Evolutionary conservation across 768 basidiomycete species (phyloP), one percentile per base, ranked within the genome.

Genomic region (Hydnomerulius pinastri): DNA sequence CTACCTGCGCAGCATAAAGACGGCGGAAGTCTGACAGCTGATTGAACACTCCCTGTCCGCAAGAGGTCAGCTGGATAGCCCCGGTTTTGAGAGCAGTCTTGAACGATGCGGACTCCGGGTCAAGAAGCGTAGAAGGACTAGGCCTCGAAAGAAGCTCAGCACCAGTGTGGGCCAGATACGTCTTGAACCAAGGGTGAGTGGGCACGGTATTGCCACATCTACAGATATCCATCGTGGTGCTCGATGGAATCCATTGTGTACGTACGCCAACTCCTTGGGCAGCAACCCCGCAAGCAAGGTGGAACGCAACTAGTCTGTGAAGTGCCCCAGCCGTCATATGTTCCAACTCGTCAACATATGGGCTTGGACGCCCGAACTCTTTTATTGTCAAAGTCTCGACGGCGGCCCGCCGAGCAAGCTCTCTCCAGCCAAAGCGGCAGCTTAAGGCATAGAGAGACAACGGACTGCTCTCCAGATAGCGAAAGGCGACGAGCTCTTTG

Each of bases 271-370:
- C 18, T 23, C 15, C 12, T 51, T 38, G 24, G 2, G 53, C 53
- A 11, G 11, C 30, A 1, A 32, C 65, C 6, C 71, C 73, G 52
- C 76, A 77, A 27, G 61, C 48, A 30, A 64, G 61, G 55, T 76
- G 74, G 54, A 77, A 78, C 28, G 71, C 64, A 39, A 73, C 70
- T 29, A 78, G 64, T 23, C 71, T 72, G 60, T 71, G 67, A 48
- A 73, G 70, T 28, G 67, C 69, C 10, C 70, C 73, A 5, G 69
- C 76, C 1, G 71, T 67, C 49, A 79, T 73, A 37, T 68, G 64
- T 48, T 70, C 71, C 18, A 78, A 65, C 54, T 77, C 76, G 15
- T 68, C 54, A 13, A 59, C 62, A 50, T 69, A 71, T 23, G 43
- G 27, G 29, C 17, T 40, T 18, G 51, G 33, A 12, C 40, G 40